These are phyloP conservation scores for Dalbergia cochinchinensis DNA, from an alignment of 306 rosid species.

Conservation along the genomic window DNA sequence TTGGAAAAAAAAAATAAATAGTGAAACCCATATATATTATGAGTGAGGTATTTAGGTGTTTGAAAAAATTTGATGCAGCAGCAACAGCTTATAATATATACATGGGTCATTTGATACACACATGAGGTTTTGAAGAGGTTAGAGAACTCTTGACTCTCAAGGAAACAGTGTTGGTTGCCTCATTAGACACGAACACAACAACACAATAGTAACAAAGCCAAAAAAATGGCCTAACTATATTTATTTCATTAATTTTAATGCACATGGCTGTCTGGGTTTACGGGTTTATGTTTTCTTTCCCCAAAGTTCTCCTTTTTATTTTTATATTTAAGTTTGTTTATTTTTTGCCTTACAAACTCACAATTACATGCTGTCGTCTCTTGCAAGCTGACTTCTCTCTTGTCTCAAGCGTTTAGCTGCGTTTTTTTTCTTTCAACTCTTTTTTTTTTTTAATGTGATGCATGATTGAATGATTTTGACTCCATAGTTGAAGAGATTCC, in stretches of 20 bases:
- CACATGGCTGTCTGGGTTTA: constrained; percentile 63
- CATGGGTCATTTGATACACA: constrained; percentile 14
- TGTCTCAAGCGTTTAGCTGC: constrained; percentile 16
- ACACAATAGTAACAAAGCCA: constrained; percentile 7
- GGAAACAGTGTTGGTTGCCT: constrained; percentile 44
- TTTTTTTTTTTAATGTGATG: not conserved
- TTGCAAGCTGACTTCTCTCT: constrained; percentile 34
- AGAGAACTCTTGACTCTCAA: constrained; percentile 38
- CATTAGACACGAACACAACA: constrained; percentile 32
- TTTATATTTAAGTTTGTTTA: constrained; percentile 41
- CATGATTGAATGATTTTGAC: constrained; percentile 60
- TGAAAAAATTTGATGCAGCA: no score
- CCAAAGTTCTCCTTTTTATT: not conserved
- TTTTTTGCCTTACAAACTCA: constrained; percentile 47
- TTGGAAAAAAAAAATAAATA: no score
- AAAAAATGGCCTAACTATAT: not conserved
- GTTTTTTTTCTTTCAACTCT: not conserved
- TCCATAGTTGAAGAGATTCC: constrained; percentile 55
- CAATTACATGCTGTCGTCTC: constrained; percentile 52
- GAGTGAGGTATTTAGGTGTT: no score
- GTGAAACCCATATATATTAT: no score
- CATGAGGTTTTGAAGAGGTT: constrained; percentile 41
- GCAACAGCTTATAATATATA: no score
- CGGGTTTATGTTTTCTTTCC: constrained; percentile 52
- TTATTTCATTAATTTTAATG: constrained; percentile 36